Conservation (phyloP, 2,329 filamentous ascomycete species). For the Xylariaceae sp. region DNA sequence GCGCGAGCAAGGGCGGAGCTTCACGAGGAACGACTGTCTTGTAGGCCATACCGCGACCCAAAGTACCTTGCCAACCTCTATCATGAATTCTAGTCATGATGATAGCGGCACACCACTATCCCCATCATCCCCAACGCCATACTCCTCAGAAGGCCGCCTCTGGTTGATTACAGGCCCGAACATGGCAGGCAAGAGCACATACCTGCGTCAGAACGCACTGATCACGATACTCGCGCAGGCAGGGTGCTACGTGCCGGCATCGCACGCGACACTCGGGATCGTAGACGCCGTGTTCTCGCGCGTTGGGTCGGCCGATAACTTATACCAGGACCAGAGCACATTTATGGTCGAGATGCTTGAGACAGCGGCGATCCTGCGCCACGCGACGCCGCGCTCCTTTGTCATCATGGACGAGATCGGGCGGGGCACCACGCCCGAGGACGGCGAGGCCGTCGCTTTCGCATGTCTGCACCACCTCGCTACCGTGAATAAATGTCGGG, state of each 20-base stretch:
- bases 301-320: constrained; percentile 90
- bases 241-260: constrained; percentile 89
- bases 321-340: constrained; percentile 94
- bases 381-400: constrained; percentile 83
- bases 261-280: constrained; percentile 82
- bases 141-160: constrained; percentile 61
- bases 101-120: constrained; percentile 69
- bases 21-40: constrained; percentile 85
- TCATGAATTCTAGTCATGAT: constrained; percentile 47
- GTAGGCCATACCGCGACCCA: constrained; percentile 77
- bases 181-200: constrained; percentile 98
- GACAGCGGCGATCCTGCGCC: constrained; percentile 85
- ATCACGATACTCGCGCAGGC: constrained; percentile 93
- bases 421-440: constrained; percentile 89
- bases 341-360: constrained; percentile 99
- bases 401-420: constrained; percentile 99
- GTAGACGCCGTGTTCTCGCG: constrained; percentile 97
- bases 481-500: constrained; percentile 75
- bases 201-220: constrained; percentile 91
- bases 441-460: constrained; percentile 88
- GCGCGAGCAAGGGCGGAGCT: constrained; percentile 76
- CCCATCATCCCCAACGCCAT: constrained; percentile 56
- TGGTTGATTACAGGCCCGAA: constrained; percentile 84
- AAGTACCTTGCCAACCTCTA: background rate
- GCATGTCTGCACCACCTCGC: constrained; percentile 87